Evolutionary conservation across 495 filamentous ascomycete species (phyloP).

Genomic region (Cercophora sp.): DNA sequence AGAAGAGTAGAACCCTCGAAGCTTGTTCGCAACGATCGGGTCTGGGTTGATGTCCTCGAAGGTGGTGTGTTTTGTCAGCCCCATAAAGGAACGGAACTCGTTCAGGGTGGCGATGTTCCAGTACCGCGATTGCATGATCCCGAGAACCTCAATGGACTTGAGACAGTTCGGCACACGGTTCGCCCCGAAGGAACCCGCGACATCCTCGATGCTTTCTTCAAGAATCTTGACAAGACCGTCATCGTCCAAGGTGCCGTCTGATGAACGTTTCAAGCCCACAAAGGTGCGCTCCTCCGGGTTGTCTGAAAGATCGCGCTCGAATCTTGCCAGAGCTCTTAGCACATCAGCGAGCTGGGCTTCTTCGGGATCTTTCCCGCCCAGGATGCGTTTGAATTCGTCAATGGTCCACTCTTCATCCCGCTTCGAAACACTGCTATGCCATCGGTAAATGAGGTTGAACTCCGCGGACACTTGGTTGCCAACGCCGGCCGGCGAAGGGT

Average conservation of each 20-base stretch:
- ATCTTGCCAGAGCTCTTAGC: conserved; percentile 44
- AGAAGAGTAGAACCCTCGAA: conserved; percentile 64
- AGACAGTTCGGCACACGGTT: conserved; percentile 65
- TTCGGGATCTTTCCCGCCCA: conserved; percentile 53
- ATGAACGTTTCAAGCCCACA: conserved; percentile 49
- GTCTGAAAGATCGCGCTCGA: conserved; percentile 45
- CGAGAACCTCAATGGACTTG: conserved; percentile 68
- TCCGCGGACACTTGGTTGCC: conserved; percentile 75
- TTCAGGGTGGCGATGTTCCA: conserved; percentile 77
- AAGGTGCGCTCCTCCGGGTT: conserved; percentile 59
- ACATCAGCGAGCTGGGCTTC: conserved; percentile 49
- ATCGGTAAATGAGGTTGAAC: conserved; percentile 68
- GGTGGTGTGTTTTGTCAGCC: conserved; percentile 58
- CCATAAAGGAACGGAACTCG: conserved; percentile 74
- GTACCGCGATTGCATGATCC: conserved; percentile 68
- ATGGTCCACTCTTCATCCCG: conserved; percentile 64
- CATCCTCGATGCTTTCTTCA: conserved; percentile 47
- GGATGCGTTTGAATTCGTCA: conserved; percentile 51
- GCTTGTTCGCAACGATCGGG: conserved; percentile 50
- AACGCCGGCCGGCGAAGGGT: conserved; percentile 49
- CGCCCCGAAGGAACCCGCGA: conserved; percentile 55
- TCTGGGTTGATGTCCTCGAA: conserved; percentile 78
- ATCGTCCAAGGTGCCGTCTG: conserved; percentile 49
- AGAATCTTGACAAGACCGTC: conserved; percentile 60
- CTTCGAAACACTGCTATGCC: conserved; percentile 63